These are phyloP conservation scores for Chlamydomonas sp. DNA, from an alignment of 139 green algal species.

Conservation along the genomic window DNA sequence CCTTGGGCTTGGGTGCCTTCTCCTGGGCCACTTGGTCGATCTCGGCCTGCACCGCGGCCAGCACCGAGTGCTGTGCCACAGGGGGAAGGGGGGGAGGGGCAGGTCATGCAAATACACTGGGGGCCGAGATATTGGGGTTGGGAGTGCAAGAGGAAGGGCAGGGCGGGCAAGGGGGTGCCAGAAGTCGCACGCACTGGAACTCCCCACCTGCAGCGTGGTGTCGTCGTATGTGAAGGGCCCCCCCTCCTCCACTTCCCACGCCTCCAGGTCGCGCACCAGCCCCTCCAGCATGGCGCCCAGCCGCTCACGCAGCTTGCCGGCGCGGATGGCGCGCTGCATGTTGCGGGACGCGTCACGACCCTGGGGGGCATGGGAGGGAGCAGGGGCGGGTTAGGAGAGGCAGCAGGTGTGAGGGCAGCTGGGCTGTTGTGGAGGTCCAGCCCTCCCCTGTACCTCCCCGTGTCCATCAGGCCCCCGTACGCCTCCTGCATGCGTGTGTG, in stretches of 20 bases:
- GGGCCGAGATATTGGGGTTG: too few relatives aligned
- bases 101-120: too few relatives aligned
- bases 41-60: constrained; percentile 11
- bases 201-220: constrained; percentile 28
- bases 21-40: constrained; percentile 24
- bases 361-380: constrained; percentile 40
- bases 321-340: constrained; percentile 65
- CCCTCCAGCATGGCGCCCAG: constrained; percentile 46
- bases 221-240: constrained; percentile 65
- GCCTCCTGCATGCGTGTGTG: too few relatives aligned
- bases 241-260: constrained; percentile 62
- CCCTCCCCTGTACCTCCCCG: too few relatives aligned
- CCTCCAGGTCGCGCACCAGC: constrained; percentile 37
- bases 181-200: background rate
- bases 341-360: constrained; percentile 65
- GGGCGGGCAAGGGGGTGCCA: too few relatives aligned
- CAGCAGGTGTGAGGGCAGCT: background rate
- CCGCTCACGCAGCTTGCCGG: constrained; percentile 52
- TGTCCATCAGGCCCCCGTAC: too few relatives aligned
- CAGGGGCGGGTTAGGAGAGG: background rate
- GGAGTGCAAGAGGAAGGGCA: too few relatives aligned
- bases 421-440: too few relatives aligned
- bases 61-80: constrained; percentile 2
- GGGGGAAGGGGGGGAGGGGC: too few relatives aligned
- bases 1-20: constrained; percentile 1